Conservation (phyloP, 2,329 filamentous ascomycete genomes). For the Talaromyces rugulosus region DNA sequence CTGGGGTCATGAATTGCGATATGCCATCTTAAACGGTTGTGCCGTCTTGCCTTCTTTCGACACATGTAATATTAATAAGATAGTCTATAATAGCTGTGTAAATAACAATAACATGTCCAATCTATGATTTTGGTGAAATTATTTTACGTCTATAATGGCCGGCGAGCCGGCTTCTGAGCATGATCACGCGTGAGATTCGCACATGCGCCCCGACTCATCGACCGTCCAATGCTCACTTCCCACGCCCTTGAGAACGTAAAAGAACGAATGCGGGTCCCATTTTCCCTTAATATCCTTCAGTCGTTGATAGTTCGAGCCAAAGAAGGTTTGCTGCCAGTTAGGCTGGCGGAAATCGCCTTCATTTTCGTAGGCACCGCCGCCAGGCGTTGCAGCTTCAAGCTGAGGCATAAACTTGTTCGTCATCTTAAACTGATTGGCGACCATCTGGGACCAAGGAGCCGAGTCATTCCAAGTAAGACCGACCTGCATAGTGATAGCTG, state of each 20-base stretch:
- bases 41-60: too few species aligned
- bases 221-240: slow-evolving; percentile 6
- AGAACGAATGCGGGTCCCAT: slow-evolving; percentile 21
- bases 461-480: neutral
- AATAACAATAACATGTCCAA: neutral
- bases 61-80: neutral
- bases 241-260: slow-evolving; percentile 7
- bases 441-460: neutral
- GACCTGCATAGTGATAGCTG: neutral
- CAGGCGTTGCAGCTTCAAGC: slow-evolving; percentile 6
- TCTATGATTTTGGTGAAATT: neutral
- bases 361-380: slow-evolving; percentile 16
- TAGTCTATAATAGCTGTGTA: neutral
- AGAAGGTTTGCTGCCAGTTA: slow-evolving; percentile 19
- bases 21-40: too few species aligned
- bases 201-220: slow-evolving; percentile 2
- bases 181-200: neutral
- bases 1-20: too few species aligned
- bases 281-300: slow-evolving; percentile 23
- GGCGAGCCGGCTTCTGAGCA: neutral
- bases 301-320: slow-evolving; percentile 20
- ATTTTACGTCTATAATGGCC: neutral
- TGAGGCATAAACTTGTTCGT: slow-evolving; percentile 5
- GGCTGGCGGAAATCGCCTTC: slow-evolving; percentile 18
- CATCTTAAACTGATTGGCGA: neutral